phyloP scores from a whole-genome alignment of 2,329 filamentous ascomycete genomes.

The Alternaria triticina region DNA sequence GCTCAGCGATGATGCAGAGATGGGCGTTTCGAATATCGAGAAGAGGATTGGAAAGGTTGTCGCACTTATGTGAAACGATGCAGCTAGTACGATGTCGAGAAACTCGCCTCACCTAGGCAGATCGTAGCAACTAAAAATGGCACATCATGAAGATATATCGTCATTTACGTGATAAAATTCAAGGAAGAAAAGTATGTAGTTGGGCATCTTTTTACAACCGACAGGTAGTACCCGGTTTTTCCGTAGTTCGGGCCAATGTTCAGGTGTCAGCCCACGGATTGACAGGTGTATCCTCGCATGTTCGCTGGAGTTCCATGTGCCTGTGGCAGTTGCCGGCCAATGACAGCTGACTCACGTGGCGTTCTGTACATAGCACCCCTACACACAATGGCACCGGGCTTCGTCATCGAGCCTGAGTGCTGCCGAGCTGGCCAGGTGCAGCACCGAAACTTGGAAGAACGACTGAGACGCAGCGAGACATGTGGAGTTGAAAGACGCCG shows the following conservation, averaged over 20 bases:
- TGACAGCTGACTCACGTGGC: conserved; percentile 8
- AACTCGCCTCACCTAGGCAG: neutral
- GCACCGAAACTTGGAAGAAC: conserved; percentile 17
- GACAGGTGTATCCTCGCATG: conserved; percentile 20
- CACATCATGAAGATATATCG: neutral
- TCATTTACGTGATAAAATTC: neutral
- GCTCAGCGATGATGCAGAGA: neutral
- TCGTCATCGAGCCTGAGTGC: conserved; percentile 21
- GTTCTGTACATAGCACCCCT: conserved; percentile 13
- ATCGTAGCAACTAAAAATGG: neutral
- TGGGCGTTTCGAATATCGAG: neutral
- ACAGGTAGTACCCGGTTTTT: conserved; percentile 15
- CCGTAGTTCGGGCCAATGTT: conserved; percentile 10
- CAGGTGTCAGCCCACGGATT: conserved; percentile 12
- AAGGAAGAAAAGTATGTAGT: conserved; percentile 11
- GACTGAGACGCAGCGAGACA: conserved; percentile 3
- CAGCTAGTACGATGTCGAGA: neutral
- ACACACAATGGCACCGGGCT: conserved; percentile 18
- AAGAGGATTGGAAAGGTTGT: neutral
- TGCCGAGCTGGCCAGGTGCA: conserved; percentile 31
- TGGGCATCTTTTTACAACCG: conserved; percentile 15
- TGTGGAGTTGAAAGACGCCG: neutral
- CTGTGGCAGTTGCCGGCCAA: conserved; percentile 11
- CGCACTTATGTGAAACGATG: neutral
- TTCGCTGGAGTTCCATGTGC: conserved; percentile 5